These are phyloP conservation scores for Zoysia matrella DNA, from an alignment of 202 grass and related monocot species.

Conservation along the genomic window DNA sequence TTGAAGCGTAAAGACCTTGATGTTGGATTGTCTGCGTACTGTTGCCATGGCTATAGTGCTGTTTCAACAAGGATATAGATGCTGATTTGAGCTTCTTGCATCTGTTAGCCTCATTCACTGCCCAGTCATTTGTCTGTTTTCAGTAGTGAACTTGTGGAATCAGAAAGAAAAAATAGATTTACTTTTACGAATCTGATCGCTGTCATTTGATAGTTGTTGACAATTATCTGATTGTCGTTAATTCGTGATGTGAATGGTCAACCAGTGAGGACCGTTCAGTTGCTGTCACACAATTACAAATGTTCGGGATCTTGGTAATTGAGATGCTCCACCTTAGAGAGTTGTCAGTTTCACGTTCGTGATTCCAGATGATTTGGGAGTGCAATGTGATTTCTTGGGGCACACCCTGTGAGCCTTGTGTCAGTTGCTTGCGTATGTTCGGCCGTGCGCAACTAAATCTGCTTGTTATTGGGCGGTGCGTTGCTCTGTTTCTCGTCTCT, in stretches of 20 bases:
- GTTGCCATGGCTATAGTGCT: slow-evolving; percentile 16
- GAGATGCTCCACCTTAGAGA: not conserved
- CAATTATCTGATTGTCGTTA: not conserved
- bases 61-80: not conserved
- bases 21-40: not conserved
- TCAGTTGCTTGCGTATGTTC: no score
- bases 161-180: not conserved
- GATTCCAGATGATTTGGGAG: no score
- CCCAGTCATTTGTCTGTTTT: slow-evolving; percentile 6
- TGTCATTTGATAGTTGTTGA: not conserved
- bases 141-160: slow-evolving; percentile 25
- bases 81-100: not conserved
- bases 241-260: not conserved
- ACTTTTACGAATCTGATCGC: not conserved
- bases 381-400: no score
- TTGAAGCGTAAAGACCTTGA: not conserved
- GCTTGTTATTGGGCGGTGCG: no score
- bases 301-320: not conserved
- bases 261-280: not conserved
- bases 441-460: no score
- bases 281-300: not conserved
- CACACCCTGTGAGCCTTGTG: no score
- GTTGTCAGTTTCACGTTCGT: no score
- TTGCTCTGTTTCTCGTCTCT: no score
- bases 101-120: slow-evolving; percentile 23